Evolutionary conservation across 169 alveolate genomes (phyloP), one percentile per base, ranked within the genome.

Genomic region (Cryptosporidium muris): DNA sequence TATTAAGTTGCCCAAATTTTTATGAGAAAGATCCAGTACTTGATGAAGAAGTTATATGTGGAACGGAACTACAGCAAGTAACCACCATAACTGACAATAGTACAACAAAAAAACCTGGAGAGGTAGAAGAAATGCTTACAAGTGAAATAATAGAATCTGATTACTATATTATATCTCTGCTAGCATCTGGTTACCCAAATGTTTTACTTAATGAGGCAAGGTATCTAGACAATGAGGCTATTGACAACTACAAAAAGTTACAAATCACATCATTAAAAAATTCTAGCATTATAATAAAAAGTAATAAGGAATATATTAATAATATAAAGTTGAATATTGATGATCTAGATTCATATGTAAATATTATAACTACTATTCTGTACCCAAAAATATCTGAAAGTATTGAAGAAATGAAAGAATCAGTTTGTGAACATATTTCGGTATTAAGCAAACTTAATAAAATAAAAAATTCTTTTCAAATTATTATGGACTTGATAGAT

Each of bases 111-210:
- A 25, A 0, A 25, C 25, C 25, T 25, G 25, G 0, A 25, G 25
- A 25, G 25, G 25, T 25, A 0, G 25, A 25, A 25, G 25, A 25
- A 25, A 0, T 25, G 0, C 25, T 25, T 16, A 60, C 25, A 60
- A 38, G 3, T 5, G 45, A 60, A 34, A 16, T 11, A 34, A 9
- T 16, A 60, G 48, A 34, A 60, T 52, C 7, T 40, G 43, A n/a
- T 8, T 58, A 68, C 38, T 74, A 74, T 42, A 36, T 74, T 58
- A 42, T 74, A 58, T 63, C 66, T 16, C 37, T 74, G 9, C 36
- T 74, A n/a, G 54, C 74, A 42, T 74, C 85, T 2, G 85, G 60
- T 16, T 74, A 74, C 37, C 85, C 85, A 2, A 60, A 2, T 3
- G 45, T 25, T 14, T 63, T 74, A 2, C 49, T 74, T 11, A 12